These are phyloP conservation scores for Sporothrix pallida DNA, from an alignment of 2,329 filamentous ascomycete species.

Conservation along the genomic window DNA sequence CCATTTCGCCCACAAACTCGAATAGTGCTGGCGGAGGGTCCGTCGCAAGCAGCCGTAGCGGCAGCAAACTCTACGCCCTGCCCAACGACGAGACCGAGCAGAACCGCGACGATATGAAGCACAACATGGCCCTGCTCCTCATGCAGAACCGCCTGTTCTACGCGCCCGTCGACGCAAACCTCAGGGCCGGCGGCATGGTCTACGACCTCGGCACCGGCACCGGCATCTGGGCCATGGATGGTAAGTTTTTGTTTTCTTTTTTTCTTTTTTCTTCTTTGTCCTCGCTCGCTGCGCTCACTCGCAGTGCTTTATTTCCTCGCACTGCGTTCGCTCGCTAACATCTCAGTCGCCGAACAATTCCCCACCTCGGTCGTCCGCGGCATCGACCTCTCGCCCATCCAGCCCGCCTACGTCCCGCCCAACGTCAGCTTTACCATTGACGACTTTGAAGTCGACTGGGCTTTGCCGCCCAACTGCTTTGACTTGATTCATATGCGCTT, in stretches of 20 bases:
- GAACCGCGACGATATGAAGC: constrained; percentile 51
- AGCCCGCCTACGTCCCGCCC: constrained; percentile 57
- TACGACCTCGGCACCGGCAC: constrained; percentile 59
- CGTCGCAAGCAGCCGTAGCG: constrained; percentile 21
- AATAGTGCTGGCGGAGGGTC: constrained; percentile 36
- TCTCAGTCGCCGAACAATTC: constrained; percentile 55
- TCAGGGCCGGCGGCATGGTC: constrained; percentile 51
- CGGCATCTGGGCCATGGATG: constrained; percentile 57
- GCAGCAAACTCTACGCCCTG: constrained; percentile 40
- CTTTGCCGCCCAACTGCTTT: constrained; percentile 52
- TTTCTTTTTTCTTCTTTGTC: no score
- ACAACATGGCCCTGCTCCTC: constrained; percentile 47
- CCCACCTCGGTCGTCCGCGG: constrained; percentile 53
- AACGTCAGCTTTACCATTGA: constrained; percentile 60
- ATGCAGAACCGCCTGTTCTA: constrained; percentile 50
- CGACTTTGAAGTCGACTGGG: constrained; percentile 60
- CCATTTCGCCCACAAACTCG: constrained; percentile 37
- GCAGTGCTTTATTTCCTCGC: not conserved
- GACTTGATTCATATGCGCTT: constrained; percentile 59
- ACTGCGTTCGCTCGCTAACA: not conserved
- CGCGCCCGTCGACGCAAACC: constrained; percentile 50
- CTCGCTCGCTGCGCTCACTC: not conserved
- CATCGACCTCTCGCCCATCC: constrained; percentile 59
- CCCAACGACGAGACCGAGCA: constrained; percentile 52
- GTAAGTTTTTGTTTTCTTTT: not conserved